Conservation (phyloP, 1,284 basidiomycete species). For the Pseudozyma tsukubaensis region DNA sequence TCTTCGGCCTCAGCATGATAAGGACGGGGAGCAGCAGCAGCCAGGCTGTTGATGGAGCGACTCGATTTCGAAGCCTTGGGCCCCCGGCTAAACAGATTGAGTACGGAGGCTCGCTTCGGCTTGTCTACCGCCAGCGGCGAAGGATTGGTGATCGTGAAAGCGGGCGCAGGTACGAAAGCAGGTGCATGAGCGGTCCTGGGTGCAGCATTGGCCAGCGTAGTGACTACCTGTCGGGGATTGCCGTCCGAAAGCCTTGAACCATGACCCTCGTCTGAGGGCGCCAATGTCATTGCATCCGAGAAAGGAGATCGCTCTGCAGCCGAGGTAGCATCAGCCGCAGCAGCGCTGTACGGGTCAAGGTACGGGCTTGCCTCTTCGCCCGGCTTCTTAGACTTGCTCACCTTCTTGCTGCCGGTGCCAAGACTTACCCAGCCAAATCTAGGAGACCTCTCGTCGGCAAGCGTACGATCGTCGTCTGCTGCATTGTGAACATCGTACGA, state of each 20-base stretch:
- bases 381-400: constrained; percentile 24
- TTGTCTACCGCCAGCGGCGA: constrained; percentile 37
- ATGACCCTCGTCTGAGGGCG: constrained; percentile 37
- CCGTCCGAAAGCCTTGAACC: constrained; percentile 4
- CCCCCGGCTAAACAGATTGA: constrained; percentile 24
- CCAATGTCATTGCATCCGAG: constrained; percentile 44
- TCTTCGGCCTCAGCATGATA: constrained; percentile 1
- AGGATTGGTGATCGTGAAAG: constrained; percentile 36
- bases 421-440: constrained; percentile 36
- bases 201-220: constrained; percentile 13
- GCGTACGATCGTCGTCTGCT: constrained; percentile 50
- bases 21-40: constrained; percentile 5
- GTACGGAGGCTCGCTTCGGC: constrained; percentile 28
- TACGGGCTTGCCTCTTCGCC: constrained; percentile 44
- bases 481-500: constrained; percentile 8
- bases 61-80: constrained; percentile 18
- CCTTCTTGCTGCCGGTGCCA: constrained; percentile 24
- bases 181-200: constrained; percentile 4
- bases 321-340: constrained; percentile 5
- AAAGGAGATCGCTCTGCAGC: constrained; percentile 26
- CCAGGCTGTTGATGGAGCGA: constrained; percentile 24
- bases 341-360: constrained; percentile 27
- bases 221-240: constrained; percentile 20
- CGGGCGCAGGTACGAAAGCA: constrained; percentile 12
- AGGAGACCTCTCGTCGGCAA: constrained; percentile 43